phyloP scores from a whole-genome alignment of 768 basidiomycete genomes.

The Hygrophoropsis aurantiaca region DNA sequence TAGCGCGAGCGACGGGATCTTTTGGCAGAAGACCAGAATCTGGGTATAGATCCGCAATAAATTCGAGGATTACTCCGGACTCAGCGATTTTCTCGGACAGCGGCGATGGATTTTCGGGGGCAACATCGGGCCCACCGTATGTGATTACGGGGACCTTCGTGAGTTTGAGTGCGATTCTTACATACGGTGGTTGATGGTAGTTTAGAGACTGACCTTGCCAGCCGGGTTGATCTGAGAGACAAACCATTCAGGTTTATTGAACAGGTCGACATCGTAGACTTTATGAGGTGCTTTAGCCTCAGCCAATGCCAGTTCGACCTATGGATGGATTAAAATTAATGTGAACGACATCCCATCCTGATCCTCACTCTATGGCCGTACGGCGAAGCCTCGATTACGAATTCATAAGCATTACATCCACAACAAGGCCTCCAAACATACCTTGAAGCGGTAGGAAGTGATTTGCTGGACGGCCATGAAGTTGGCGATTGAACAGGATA shows the following conservation, averaged over 20 bases:
- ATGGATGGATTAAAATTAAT: no score
- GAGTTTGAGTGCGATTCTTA: not conserved
- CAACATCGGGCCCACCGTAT: slow-evolving; percentile 56
- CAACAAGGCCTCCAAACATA: no score
- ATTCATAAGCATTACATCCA: not conserved
- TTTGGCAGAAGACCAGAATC: slow-evolving; percentile 47
- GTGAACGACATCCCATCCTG: no score
- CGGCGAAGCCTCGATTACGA: not conserved
- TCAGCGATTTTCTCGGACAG: slow-evolving; percentile 62
- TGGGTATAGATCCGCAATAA: slow-evolving; percentile 60
- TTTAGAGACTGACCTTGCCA: slow-evolving; percentile 50
- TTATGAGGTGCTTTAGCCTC: slow-evolving; percentile 49
- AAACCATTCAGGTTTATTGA: slow-evolving; percentile 67
- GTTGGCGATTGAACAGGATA: no score
- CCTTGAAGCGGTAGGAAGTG: not conserved
- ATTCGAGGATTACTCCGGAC: slow-evolving; percentile 62
- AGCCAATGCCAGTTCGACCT: slow-evolving; percentile 56
- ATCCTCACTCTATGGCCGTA: no score
- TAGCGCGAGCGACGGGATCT: slow-evolving; percentile 54
- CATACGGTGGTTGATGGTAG: not conserved
- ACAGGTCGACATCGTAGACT: slow-evolving; percentile 53
- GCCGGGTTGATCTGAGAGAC: slow-evolving; percentile 58
- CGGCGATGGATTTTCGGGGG: slow-evolving; percentile 55
- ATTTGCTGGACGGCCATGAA: no score
- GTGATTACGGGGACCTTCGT: slow-evolving; percentile 54